phyloP scores from a whole-genome alignment of 768 basidiomycete species.

The Rubroboletus satanas region DNA sequence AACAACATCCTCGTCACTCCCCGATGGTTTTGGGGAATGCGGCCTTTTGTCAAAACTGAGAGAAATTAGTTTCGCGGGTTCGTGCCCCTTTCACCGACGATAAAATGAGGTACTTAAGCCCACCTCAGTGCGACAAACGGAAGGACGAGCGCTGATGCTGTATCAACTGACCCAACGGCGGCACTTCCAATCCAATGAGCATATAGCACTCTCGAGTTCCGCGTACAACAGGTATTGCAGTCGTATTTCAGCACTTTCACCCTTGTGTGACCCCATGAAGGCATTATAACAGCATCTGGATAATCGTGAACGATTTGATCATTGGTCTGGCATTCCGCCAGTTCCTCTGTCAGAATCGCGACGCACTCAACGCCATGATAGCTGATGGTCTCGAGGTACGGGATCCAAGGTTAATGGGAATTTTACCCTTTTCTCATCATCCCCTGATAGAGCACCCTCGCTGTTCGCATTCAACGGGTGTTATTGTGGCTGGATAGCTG shows the following conservation, averaged over 20 bases:
- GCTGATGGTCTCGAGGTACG: constrained; percentile 41
- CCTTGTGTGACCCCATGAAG: constrained; percentile 36
- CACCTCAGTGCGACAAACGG: constrained; percentile 53
- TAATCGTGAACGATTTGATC: constrained; percentile 86
- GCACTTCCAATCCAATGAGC: constrained; percentile 34
- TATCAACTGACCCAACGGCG: constrained; percentile 39
- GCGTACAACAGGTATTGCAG: constrained; percentile 63
- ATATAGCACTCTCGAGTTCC: constrained; percentile 39
- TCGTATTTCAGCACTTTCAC: background rate
- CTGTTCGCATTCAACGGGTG: constrained; percentile 42
- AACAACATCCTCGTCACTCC: background rate
- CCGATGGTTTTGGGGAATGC: background rate
- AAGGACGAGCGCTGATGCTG: constrained; percentile 48
- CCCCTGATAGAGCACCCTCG: constrained; percentile 19
- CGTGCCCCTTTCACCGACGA: background rate
- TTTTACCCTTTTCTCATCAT: background rate
- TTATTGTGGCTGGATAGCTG: constrained; percentile 89
- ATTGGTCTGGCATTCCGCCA: constrained; percentile 71
- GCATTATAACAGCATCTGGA: constrained; percentile 91
- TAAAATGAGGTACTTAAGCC: background rate
- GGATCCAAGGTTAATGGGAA: background rate
- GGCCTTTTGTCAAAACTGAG: constrained; percentile 13
- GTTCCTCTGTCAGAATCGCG: constrained; percentile 66
- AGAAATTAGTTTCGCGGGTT: constrained; percentile 26
- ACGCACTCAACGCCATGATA: constrained; percentile 40